Conservation (phyloP, 257 asterid genomes). For the Ocimum tenuiflorum region DNA sequence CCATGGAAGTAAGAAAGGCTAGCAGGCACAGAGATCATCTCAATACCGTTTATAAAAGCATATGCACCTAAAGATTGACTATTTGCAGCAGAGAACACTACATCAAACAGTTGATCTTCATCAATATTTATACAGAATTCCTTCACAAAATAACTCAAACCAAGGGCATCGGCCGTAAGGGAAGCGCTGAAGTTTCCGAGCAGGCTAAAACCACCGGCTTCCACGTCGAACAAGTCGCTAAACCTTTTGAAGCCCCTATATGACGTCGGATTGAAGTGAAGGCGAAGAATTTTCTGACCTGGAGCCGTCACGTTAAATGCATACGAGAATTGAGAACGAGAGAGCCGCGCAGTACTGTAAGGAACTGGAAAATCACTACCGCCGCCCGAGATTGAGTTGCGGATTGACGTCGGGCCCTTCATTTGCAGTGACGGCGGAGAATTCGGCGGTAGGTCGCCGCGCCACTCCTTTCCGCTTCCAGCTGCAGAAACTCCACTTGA, state of each 20-base stretch:
- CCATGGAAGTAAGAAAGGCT: not conserved
- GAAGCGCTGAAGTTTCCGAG: conserved; percentile 1
- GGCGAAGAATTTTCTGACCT: not conserved
- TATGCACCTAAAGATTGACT: no score
- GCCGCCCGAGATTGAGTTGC: no score
- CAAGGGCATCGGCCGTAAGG: not conserved
- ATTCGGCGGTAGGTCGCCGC: no score
- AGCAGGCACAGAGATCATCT: no score
- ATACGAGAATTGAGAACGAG: not conserved
- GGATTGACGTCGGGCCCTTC: no score
- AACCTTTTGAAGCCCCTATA: not conserved
- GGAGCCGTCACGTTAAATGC: not conserved
- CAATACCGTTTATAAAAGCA: no score
- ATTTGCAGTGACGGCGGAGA: no score
- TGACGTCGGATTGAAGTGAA: not conserved
- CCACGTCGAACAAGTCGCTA: not conserved
- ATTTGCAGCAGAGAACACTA: not conserved
- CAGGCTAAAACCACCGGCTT: not conserved
- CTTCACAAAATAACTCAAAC: not conserved
- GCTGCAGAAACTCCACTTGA: no score
- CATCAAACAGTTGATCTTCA: not conserved
- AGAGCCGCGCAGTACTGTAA: no score
- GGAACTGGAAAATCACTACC: no score
- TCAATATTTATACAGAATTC: not conserved
- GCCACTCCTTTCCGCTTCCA: no score